Evolutionary conservation across 192 early-diverging fungal species (phyloP), one percentile per base, ranked within the genome.

Genomic region (Globomyces pollinis-pini): DNA sequence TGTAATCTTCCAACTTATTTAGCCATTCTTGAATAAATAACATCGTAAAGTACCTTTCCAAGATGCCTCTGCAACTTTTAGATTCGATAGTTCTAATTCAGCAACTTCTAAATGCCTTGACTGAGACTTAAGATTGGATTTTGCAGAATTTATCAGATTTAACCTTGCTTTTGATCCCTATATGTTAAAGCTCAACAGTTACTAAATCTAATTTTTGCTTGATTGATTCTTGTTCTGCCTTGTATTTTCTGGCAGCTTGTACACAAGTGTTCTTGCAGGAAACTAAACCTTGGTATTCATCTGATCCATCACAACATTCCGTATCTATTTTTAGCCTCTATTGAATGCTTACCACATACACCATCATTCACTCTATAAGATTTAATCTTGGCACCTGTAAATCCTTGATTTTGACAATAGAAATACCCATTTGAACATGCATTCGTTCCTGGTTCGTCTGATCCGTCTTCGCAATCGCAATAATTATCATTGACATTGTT

Each of bases 231-330:
- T 26, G 24, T 26, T 49, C 24, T 5, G 2, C 6, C 4, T 16
- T 4, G 24, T 49, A 49, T 15, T 49, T 6, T 26, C 28, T 18
- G 45, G 20, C 21, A 2, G 28, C 20, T 18, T 49, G 45, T 2
- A 9, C 12, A 49, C 45, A 49, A n/a, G 53, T 64, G n/a, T n/a
- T n/a, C n/a, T n/a, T n/a, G n/a, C n/a, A n/a, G n/a, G n/a, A n/a
- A 66, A 96, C 82, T 1, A 85, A 80, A 47, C 96, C 97, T 11
- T 61, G 28, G 0, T 76, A 70, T 65, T 96, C 96, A 55, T 96
- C 94, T 0, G 87, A 86, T 6, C 96, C 96, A 63, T 99, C 96
- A 69, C 96, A 99, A 70, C 96, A 98, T 41, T 90, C 84, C 11
- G 80, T 78, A 61, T 94, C n/a, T n/a, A n/a, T 78, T 76, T 30